A percentile compares a stretch with the other conserved stretches of the same genome.
Conservation (phyloP, 2,329 filamentous ascomycete genomes). For the Epicoccum sorghinum region DNA sequence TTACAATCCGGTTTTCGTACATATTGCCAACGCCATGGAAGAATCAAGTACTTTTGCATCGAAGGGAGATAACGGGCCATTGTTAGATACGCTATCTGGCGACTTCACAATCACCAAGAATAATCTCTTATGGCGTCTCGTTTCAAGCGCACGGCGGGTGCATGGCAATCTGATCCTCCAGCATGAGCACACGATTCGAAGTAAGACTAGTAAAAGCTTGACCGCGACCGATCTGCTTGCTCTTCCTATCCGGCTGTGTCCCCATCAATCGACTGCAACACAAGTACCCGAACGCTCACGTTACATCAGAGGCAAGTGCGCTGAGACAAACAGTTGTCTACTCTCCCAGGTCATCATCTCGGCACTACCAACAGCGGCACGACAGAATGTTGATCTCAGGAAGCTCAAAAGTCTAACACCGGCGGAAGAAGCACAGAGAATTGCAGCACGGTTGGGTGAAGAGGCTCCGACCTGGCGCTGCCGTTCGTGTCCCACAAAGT, state of each 20-base stretch:
- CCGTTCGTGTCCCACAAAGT: neutral
- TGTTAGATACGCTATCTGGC: neutral
- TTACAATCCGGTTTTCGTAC: neutral
- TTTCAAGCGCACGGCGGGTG: neutral
- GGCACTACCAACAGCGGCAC: neutral
- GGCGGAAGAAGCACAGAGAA: neutral
- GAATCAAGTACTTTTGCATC: neutral
- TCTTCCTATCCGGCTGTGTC: conserved; percentile 1
- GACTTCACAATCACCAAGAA: neutral
- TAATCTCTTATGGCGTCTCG: neutral
- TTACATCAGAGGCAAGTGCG: neutral
- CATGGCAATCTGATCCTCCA: neutral
- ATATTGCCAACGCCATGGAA: conserved; percentile 1
- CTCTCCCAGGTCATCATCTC: neutral
- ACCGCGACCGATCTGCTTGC: neutral
- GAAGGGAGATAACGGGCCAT: neutral
- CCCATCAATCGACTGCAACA: conserved; percentile 4
- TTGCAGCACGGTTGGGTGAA: neutral
- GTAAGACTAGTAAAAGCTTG: neutral
- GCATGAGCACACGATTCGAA: neutral
- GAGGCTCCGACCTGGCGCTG: neutral
- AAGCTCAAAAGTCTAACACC: neutral
- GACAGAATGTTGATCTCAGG: neutral
- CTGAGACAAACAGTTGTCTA: neutral
- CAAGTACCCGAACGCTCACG: neutral